phyloP scores from a whole-genome alignment of 768 basidiomycete genomes.

The Leccinum truebloodii region DNA sequence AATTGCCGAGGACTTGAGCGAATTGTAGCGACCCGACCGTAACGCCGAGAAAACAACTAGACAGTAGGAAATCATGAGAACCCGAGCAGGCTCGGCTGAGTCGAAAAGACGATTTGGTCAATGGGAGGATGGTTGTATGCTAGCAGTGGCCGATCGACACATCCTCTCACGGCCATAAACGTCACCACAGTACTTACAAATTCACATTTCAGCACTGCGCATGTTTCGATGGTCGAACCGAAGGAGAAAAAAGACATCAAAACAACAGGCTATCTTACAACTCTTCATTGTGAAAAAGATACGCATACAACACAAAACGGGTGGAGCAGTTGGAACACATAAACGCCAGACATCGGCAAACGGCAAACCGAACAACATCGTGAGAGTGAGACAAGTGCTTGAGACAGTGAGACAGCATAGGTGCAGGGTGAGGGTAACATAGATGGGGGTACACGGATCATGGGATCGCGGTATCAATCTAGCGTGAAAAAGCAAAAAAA shows the following conservation, averaged over 20 bases:
- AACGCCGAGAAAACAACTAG: not conserved
- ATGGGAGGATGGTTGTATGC: not conserved
- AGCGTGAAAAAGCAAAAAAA: not conserved
- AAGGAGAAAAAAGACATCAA: not conserved
- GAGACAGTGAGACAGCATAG: slow-evolving; percentile 5
- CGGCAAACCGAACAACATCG: not conserved
- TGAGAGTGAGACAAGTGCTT: not conserved
- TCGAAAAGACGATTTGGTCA: not conserved
- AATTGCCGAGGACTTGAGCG: no score
- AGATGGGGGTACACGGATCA: not conserved
- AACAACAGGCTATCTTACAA: not conserved
- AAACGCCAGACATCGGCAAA: not conserved
- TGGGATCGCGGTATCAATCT: slow-evolving; percentile 3
- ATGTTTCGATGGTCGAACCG: not conserved
- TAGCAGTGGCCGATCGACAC: no score
- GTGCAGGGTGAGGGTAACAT: slow-evolving; percentile 5
- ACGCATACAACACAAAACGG: not conserved
- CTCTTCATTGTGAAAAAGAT: not conserved
- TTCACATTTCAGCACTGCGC: no score
- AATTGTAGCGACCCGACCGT: no score
- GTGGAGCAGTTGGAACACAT: not conserved
- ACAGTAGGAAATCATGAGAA: not conserved
- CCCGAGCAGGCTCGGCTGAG: not conserved
- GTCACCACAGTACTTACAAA: not conserved
- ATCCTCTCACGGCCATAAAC: not conserved